Evolutionary conservation across 1,284 basidiomycete species (phyloP), one percentile per base, ranked within the genome.

Genomic region (Ustilago tritici): DNA sequence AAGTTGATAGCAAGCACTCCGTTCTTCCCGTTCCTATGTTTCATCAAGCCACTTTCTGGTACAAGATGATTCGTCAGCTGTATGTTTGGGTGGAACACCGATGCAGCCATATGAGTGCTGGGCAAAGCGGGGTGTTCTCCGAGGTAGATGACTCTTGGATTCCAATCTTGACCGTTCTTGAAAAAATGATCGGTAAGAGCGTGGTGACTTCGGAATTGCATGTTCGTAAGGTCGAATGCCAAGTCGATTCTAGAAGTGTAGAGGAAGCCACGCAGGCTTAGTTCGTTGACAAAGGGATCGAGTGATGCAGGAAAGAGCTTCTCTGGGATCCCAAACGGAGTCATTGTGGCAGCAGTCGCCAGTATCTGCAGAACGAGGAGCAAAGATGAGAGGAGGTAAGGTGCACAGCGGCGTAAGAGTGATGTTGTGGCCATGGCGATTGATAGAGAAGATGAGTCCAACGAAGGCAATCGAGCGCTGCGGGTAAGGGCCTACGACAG

Each of bases 1-100:
- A 63, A 23, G 23, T 40, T 56, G 19, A 63, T 63, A 2, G 55
- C 54, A 11, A 63, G 54, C 10, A 52, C 35, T 5, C 61, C 61
- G 7, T 50, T 50, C 49, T 36, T 52, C 41, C 9, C 14, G 34
- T 19, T 34, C 23, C n/a, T 28, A 36, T 35, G 8, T 17, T 11
- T 34, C 23, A 11, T n/a, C 4, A 5, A 9, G 7, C 32, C 31
- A 11, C 11, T n/a, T 7, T 23, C 0, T 4, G 54, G 61, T 3
- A 15, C 19, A 9, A 63, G 23, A 4, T 28, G 61, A 34, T 50
- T 8, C 5, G 40, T 19, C 19, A 63, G 36, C 4, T 11, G 11
- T 2, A 19, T n/a, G 35, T 41, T 35, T 10, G 61, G 61, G 19
- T 32, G 14, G n/a, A 47, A 56, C 34, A 28, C n/a, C 11, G 60